Conservation (phyloP, 2,329 filamentous ascomycete species). For the Xylariaceae sp. region DNA sequence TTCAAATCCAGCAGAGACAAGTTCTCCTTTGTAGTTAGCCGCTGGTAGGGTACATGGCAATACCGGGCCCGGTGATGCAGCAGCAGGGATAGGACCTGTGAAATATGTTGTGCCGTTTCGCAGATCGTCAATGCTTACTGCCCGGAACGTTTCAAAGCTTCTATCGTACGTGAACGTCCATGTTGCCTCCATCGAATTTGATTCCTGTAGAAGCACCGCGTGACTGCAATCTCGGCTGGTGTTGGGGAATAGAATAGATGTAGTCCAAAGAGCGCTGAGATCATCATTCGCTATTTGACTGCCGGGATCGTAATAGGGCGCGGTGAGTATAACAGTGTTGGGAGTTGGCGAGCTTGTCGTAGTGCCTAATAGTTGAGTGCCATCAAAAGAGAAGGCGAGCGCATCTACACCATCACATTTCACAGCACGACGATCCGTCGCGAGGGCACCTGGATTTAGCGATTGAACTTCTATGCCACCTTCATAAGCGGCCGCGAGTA, state of each 20-base stretch:
- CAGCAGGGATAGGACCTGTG: slow-evolving; percentile 61
- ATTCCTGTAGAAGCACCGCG: slow-evolving; percentile 65
- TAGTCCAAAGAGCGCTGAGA: slow-evolving; percentile 77
- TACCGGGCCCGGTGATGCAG: slow-evolving; percentile 54
- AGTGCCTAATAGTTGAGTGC: slow-evolving; percentile 74
- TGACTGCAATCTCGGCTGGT: slow-evolving; percentile 77
- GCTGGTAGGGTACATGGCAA: slow-evolving; percentile 68
- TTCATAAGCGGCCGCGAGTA: slow-evolving; percentile 81
- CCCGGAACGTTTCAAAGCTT: slow-evolving; percentile 73
- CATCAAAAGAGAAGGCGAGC: slow-evolving; percentile 73
- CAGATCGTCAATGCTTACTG: slow-evolving; percentile 71
- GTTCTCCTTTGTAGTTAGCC: slow-evolving; percentile 65
- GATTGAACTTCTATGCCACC: slow-evolving; percentile 87
- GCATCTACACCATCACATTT: slow-evolving; percentile 76
- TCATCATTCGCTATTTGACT: slow-evolving; percentile 63
- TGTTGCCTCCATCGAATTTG: slow-evolving; percentile 60
- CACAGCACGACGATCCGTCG: slow-evolving; percentile 70
- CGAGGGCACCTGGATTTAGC: slow-evolving; percentile 59
- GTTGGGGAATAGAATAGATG: slow-evolving; percentile 80
- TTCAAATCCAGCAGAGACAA: slow-evolving; percentile 72
- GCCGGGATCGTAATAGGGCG: slow-evolving; percentile 75
- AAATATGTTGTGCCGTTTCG: slow-evolving; percentile 78
- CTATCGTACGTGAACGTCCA: slow-evolving; percentile 80
- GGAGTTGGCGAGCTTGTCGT: slow-evolving; percentile 63
- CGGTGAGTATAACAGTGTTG: slow-evolving; percentile 73